These are phyloP conservation scores for Paratinospora sagittata DNA, from an alignment of 164 flowering plant genomes.

Conservation along the genomic window DNA sequence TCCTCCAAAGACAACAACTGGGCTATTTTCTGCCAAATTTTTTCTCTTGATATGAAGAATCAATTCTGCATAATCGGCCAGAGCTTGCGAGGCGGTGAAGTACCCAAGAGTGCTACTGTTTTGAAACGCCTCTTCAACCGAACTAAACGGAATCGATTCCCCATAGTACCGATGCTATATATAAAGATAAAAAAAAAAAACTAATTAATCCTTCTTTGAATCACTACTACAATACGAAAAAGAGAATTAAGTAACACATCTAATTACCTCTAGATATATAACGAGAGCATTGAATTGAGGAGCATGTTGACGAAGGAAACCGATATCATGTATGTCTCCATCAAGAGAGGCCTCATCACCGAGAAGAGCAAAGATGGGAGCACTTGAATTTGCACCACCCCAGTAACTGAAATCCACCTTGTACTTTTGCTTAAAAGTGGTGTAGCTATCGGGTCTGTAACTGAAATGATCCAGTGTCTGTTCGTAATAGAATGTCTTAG, in stretches of 20 bases:
- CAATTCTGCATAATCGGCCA: slow-evolving; percentile 62
- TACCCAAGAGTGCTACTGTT: slow-evolving; percentile 48
- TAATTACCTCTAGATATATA: background rate
- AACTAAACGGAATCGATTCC: slow-evolving; percentile 33
- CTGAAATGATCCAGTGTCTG: slow-evolving; percentile 3
- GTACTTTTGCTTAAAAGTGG: slow-evolving; percentile 1
- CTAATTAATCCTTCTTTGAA: background rate
- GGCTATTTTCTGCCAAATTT: slow-evolving; percentile 36
- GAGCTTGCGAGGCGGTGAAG: slow-evolving; percentile 66
- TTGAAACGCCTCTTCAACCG: slow-evolving; percentile 31
- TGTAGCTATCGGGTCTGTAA: slow-evolving; percentile 2
- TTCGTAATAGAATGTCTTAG: background rate
- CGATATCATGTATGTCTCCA: background rate
- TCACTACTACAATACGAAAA: too few species aligned
- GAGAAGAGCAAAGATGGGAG: background rate
- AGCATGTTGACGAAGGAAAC: background rate
- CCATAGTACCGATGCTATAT: slow-evolving; percentile 66
- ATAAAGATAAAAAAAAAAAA: background rate
- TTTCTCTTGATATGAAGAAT: slow-evolving; percentile 35
- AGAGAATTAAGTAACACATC: too few species aligned
- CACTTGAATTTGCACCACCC: background rate
- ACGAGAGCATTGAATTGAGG: background rate
- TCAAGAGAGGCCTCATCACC: background rate
- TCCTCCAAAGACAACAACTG: slow-evolving; percentile 52
- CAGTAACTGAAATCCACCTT: background rate